Base-by-base conservation (phyloP, 1,139 yeast genomes). In the Saccharomyces hybrid region DNA sequence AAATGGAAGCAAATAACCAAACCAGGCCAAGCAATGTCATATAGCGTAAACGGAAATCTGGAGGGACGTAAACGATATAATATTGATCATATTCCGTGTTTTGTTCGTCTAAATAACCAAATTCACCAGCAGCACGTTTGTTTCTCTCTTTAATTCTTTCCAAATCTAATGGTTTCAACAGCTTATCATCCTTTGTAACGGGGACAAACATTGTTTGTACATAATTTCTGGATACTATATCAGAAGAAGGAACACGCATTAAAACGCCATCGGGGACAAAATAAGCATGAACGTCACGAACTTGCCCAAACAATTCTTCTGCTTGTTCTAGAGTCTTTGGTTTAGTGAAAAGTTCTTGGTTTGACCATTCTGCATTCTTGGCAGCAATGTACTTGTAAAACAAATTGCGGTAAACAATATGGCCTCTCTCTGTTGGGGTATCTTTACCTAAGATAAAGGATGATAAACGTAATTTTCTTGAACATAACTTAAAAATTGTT, bases 241-340 rank as follows among this genome's bases (percentile, higher is more conserved):
- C 97, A 58, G 81, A 80, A 56, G 82, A 85, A 0, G 99, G 99
- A 0, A 91, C 99, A 53, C 99, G 80, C 42, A 90, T 82, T 64
- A 81, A 85, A 50, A 75, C 75, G 2, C 99, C 99, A 70, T 88
- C 84, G 0, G 89, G 89, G 2, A 85, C 79, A 65, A 86, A 87
- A 51, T 73, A 76, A 2, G 85, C 82, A 46, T 72, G 72, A 0
- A 75, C 67, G 2, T 65, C 57, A 0, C 76, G 71, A 54, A 79
- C 68, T 7, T 73, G 71, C 23, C 67, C 62, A 61, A 85, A 84
- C 5, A 75, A 66, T 7, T 61, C 64, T 11, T 61, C 56, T 0
- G 88, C 84, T 53, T 79, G 80, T 13, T 72, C 68, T 34, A 73
- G 64, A 0, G 83, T 74, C 28, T 80, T 80, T 2, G 95, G 95